These are phyloP conservation scores for Sutorius eximius DNA, from an alignment of 1,284 basidiomycete genomes.

Conservation along the genomic window DNA sequence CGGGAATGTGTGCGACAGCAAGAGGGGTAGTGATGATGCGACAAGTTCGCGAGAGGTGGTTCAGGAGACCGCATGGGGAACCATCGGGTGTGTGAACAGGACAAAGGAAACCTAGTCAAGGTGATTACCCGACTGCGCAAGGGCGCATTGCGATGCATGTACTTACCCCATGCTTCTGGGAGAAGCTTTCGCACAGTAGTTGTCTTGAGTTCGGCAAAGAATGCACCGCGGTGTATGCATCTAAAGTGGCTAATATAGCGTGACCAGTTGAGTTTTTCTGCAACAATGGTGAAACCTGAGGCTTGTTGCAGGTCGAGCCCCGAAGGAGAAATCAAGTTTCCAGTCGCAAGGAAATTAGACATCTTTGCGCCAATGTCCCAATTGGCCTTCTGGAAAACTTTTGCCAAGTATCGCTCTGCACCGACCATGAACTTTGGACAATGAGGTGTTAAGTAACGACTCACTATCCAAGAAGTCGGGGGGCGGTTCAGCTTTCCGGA, in stretches of 20 bases:
- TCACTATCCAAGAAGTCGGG: conserved; percentile 87
- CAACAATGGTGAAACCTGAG: conserved; percentile 96
- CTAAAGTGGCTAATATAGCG: conserved; percentile 99
- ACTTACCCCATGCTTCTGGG: conserved; percentile 95
- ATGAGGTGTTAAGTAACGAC: conserved; percentile 28
- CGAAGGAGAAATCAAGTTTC: conserved; percentile 92
- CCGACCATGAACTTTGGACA: conserved; percentile 8
- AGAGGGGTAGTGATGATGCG: conserved; percentile 85
- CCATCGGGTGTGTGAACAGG: conserved; percentile 99
- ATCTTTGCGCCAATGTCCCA: conserved; percentile 92
- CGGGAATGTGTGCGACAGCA: conserved; percentile 76
- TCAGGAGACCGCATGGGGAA: conserved; percentile 95
- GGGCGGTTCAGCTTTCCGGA: conserved; percentile 67
- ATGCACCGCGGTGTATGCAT: conserved; percentile 98
- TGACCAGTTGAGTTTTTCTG: conserved; percentile 98
- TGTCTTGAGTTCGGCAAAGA: conserved; percentile 99
- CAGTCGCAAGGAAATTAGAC: conserved; percentile 96
- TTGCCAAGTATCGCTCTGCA: conserved; percentile 80
- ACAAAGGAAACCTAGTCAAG: conserved; percentile 82
- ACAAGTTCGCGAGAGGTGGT: conserved; percentile 95
- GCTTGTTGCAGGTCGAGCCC: conserved; percentile 98
- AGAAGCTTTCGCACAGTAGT: conserved; percentile 96
- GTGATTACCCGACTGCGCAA: conserved; percentile 8
- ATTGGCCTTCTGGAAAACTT: conserved; percentile 76
- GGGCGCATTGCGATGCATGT: neutral